phyloP scores from a whole-genome alignment of 2,329 filamentous ascomycete species.

The Zymoseptoria passerinii region DNA sequence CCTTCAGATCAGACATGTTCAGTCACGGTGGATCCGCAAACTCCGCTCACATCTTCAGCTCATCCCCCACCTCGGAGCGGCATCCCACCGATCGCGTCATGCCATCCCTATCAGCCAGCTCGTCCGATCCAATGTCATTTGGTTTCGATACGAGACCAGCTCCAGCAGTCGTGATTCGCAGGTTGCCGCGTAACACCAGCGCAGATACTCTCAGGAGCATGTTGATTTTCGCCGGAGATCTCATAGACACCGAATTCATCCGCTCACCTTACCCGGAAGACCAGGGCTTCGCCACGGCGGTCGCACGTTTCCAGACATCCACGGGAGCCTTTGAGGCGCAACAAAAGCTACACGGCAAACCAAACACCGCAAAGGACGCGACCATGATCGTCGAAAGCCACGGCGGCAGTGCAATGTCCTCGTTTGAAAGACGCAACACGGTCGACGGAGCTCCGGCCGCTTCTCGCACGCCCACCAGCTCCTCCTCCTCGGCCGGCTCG shows the following conservation, averaged over 20 bases:
- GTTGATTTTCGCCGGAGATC: conserved; percentile 57
- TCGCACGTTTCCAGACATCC: conserved; percentile 51
- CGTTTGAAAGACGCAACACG: conserved; percentile 40
- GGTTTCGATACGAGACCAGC: conserved; percentile 13
- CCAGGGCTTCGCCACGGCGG: conserved; percentile 47
- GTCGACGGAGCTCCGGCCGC: conserved; percentile 38
- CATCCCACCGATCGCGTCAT: conserved; percentile 30
- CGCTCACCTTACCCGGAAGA: conserved; percentile 49
- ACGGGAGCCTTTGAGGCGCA: conserved; percentile 53
- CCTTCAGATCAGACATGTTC: conserved; percentile 32
- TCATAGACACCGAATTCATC: conserved; percentile 52
- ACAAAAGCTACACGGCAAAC: conserved; percentile 52
- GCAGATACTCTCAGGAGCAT: conserved; percentile 53
- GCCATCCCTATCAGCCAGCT: conserved; percentile 19
- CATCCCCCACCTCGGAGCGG: conserved; percentile 36
- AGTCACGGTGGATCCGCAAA: conserved; percentile 16
- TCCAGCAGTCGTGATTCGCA: conserved; percentile 48
- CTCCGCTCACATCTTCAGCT: conserved; percentile 31
- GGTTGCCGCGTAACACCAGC: conserved; percentile 51
- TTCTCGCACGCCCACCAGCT: conserved; percentile 37
- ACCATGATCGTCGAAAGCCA: conserved; percentile 53
- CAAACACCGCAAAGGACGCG: conserved; percentile 52
- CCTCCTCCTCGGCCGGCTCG: conserved; percentile 40
- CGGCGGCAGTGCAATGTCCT: conserved; percentile 14
- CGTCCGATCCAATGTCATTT: conserved; percentile 19